These are phyloP conservation scores for Grosmannia huntii DNA, from an alignment of 2,329 filamentous ascomycete species.

Conservation along the genomic window DNA sequence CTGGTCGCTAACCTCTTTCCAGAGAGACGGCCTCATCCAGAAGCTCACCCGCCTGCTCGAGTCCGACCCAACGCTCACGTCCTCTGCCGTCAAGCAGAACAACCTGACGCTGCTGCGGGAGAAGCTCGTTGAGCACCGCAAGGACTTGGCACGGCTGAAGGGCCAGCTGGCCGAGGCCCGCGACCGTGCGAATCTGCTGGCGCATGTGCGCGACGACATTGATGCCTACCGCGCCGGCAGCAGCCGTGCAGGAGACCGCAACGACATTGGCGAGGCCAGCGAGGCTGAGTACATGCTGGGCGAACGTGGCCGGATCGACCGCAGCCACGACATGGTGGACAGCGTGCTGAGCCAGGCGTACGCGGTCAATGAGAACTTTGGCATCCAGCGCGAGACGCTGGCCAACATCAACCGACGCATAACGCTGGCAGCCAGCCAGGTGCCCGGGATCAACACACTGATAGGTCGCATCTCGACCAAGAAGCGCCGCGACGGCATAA, in stretches of 20 bases:
- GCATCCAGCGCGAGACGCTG: constrained; percentile 74
- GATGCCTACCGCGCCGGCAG: constrained; percentile 73
- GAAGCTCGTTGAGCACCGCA: constrained; percentile 75
- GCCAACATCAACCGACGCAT: constrained; percentile 84
- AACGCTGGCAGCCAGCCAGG: constrained; percentile 74
- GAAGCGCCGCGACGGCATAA: constrained; percentile 88
- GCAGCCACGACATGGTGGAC: constrained; percentile 81
- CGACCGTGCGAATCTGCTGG: constrained; percentile 79
- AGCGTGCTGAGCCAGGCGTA: constrained; percentile 90
- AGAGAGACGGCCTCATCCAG: constrained; percentile 71
- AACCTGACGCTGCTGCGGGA: constrained; percentile 86
- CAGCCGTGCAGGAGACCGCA: constrained; percentile 55
- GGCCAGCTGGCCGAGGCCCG: constrained; percentile 63
- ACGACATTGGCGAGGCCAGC: constrained; percentile 50
- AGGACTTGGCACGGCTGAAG: constrained; percentile 66
- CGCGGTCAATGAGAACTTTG: constrained; percentile 87
- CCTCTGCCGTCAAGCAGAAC: constrained; percentile 93
- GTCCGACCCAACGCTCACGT: constrained; percentile 74
- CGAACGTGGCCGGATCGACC: constrained; percentile 74
- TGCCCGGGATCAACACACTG: constrained; percentile 84
- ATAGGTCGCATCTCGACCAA: constrained; percentile 89
- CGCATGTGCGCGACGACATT: constrained; percentile 85
- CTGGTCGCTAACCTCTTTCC: constrained; percentile 5
- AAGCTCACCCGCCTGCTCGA: constrained; percentile 85
- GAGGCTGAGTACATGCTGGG: constrained; percentile 97